These are phyloP conservation scores for Bryopsis sp. DNA, from an alignment of 139 green algal species.

Conservation along the genomic window DNA sequence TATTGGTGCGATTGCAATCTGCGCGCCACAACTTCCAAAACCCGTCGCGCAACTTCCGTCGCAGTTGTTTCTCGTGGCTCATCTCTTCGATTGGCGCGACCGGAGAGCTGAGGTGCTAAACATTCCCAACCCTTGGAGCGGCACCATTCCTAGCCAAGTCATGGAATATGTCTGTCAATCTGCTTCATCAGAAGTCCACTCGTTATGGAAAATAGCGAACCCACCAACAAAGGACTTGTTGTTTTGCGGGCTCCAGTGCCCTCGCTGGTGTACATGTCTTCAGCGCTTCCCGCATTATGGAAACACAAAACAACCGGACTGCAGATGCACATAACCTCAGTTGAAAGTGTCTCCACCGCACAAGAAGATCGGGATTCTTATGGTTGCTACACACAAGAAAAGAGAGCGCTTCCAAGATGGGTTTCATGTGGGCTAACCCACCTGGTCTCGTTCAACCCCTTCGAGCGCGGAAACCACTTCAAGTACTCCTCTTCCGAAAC, in stretches of 20 bases:
- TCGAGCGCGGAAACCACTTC: not conserved
- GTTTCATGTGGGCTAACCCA: not conserved
- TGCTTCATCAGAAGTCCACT: not conserved
- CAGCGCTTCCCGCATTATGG: constrained; percentile 61
- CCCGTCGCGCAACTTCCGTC: not conserved
- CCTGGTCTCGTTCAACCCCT: not conserved
- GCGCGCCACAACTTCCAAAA: constrained; percentile 27
- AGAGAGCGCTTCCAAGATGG: not conserved
- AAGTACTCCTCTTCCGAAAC: not conserved
- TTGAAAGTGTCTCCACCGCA: too few species aligned
- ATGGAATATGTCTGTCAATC: not conserved
- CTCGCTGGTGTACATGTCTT: constrained; percentile 83
- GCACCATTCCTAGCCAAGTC: constrained; percentile 7
- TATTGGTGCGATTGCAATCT: constrained; percentile 38
- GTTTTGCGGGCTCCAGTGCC: constrained; percentile 50
- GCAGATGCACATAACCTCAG: too few species aligned
- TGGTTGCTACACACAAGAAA: not conserved
- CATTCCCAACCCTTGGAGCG: not conserved
- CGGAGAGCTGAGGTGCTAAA: constrained; percentile 4
- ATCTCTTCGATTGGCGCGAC: not conserved
- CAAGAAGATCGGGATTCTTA: too few species aligned
- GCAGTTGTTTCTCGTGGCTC: not conserved
- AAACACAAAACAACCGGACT: constrained; percentile 30
- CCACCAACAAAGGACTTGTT: constrained; percentile 4
- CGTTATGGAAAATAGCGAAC: too few species aligned